Base-by-base conservation (phyloP, 208 protist species). In the Leishmania tropica region DNA sequence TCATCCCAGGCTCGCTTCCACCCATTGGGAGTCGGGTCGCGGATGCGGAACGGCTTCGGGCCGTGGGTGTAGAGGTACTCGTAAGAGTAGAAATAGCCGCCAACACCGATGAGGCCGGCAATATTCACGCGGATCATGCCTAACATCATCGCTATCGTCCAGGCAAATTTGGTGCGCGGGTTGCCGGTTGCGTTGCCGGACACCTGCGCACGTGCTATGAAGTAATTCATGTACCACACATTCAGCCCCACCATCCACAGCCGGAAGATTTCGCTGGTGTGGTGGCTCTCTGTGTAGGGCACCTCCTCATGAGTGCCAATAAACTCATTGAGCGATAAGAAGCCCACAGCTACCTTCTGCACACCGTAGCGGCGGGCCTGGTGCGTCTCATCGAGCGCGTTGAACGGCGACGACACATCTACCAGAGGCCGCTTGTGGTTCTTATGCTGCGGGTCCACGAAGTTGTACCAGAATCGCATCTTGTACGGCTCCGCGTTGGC, bases 51-150 rank as follows among this genome's bases (percentile, higher is more conserved):
- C 6, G 78, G 68, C 82, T 78, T 80, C 24, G 94, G 94, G 58
- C 90, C 94, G 81, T 96, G 85, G 31, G 94, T 97, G 85, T 97
- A 97, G 64, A 97, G 89, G 79, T 91, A 97, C 87, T 97, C 94
- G 85, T 96, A 97, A n/a, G 88, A 73, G 83, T 95, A 96, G 84
- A 95, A 97, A 83, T 97, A 96, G 3, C 94, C 94, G 17, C 86
- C 91, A 17, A 85, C 89, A 1, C 91, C 94, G 47, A 97, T 89
- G 21, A 94, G 56, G 31, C 89, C 87, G 8, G 94, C 94, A 13
- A 96, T 84, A 80, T 95, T 95, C 7, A 89, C 75, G 13, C 94
- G 94, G 11, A 94, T 48, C 65, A 83, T 56, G n/a, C 91, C 88
- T 84, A 95, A 88, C 37, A 28, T 53, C 17, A 91, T 68, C n/a